Evolutionary conservation across 106 monocot genomes (phyloP).

Genomic region (Gastrodia elata): DNA sequence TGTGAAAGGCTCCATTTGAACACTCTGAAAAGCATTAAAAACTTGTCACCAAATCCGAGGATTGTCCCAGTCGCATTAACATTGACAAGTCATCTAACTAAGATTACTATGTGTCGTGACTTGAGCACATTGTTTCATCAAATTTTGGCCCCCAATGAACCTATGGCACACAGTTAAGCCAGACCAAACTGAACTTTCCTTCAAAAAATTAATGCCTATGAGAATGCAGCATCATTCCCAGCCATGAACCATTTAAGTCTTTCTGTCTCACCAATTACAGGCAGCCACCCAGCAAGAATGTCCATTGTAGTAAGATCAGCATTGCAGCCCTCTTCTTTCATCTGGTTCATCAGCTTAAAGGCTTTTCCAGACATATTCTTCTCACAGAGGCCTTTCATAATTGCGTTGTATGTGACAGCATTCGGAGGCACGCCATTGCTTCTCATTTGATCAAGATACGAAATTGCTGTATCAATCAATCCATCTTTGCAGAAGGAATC

Average conservation of each 20-base stretch:
- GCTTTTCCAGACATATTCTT: conserved; percentile 37
- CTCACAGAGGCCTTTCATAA: conserved; percentile 32
- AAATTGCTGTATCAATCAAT: conserved; percentile 26
- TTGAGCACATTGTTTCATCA: background rate
- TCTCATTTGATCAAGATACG: conserved; percentile 52
- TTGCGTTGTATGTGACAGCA: conserved; percentile 55
- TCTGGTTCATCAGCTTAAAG: conserved; percentile 49
- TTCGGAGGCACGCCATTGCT: conserved; percentile 29
- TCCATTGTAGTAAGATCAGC: conserved; percentile 63
- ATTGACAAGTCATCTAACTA: background rate
- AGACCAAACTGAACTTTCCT: background rate
- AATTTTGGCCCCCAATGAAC: background rate
- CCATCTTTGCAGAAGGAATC: conserved; percentile 25
- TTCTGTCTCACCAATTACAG: conserved; percentile 42
- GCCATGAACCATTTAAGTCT: conserved; percentile 44
- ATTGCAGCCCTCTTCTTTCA: conserved; percentile 44
- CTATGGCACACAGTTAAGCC: background rate
- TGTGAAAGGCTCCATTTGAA: too few relatives aligned
- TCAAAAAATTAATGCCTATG: background rate
- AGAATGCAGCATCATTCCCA: conserved; percentile 8
- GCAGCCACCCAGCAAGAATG: conserved; percentile 69
- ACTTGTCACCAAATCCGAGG: too few relatives aligned
- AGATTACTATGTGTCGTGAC: background rate
- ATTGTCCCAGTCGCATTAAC: background rate
- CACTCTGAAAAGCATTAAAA: too few relatives aligned